phyloP scores from a whole-genome alignment of 139 green algal genomes.

The Coelastrella sp. region DNA sequence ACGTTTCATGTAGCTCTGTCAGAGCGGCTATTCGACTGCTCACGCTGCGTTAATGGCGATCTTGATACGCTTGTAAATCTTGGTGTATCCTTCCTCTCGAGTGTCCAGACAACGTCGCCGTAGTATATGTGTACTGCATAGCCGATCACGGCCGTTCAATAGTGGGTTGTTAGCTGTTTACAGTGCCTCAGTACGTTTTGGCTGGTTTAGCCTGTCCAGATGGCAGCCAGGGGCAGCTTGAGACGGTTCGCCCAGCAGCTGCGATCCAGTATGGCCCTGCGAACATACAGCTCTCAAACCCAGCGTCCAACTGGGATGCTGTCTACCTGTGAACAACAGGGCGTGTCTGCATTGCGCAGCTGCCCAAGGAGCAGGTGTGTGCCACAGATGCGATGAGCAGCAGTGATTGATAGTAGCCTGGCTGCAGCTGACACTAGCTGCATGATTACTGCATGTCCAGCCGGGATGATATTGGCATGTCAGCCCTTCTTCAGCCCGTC shows the following conservation, averaged over 20 bases:
- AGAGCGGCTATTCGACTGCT: background rate
- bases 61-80: too few relatives aligned
- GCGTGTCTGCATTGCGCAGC: background rate
- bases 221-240: constrained; percentile 25
- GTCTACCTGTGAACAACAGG: background rate
- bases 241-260: constrained; percentile 41
- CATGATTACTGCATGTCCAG: background rate
- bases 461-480: too few relatives aligned
- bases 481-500: too few relatives aligned
- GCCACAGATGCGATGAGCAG: too few relatives aligned
- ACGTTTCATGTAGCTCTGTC: too few relatives aligned
- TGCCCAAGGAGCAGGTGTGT: constrained; percentile 24
- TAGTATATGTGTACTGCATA: background rate
- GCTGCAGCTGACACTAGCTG: background rate
- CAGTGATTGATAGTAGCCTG: background rate
- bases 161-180: too few relatives aligned
- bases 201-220: background rate
- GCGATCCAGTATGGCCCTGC: background rate
- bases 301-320: background rate
- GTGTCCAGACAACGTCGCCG: background rate
- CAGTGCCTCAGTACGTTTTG: too few relatives aligned
- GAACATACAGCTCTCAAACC: background rate
- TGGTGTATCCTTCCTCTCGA: background rate
- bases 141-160: background rate
- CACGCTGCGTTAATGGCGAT: background rate